phyloP scores from a whole-genome alignment of 2,329 filamentous ascomycete species.

The Alternaria ventricosa region DNA sequence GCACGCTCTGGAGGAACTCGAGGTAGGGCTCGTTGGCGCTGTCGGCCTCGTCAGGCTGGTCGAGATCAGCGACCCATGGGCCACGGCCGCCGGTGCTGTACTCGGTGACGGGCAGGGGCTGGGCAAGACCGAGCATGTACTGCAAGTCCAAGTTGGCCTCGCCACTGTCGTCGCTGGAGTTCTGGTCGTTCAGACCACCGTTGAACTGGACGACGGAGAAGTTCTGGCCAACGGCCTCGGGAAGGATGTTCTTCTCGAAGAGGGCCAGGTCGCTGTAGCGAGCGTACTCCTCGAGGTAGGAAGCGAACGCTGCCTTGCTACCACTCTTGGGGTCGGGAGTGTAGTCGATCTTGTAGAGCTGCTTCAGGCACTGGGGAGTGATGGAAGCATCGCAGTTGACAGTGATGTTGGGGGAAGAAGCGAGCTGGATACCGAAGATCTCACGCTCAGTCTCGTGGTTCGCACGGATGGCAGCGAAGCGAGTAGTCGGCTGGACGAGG shows the following conservation, averaged over 20 bases:
- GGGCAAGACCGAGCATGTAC: slow-evolving; percentile 62
- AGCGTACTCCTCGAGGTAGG: slow-evolving; percentile 61
- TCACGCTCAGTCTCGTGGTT: slow-evolving; percentile 27
- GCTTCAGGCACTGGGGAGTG: slow-evolving; percentile 57
- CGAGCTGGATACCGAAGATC: slow-evolving; percentile 22
- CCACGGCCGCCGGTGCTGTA: slow-evolving; percentile 66
- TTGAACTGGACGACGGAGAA: slow-evolving; percentile 49
- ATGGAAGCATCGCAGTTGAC: slow-evolving; percentile 39
- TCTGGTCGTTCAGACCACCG: slow-evolving; percentile 33
- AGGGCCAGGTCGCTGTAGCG: slow-evolving; percentile 54
- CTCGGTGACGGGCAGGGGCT: slow-evolving; percentile 61
- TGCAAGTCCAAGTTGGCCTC: slow-evolving; percentile 71
- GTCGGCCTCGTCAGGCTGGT: slow-evolving; percentile 42
- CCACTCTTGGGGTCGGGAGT: slow-evolving; percentile 53
- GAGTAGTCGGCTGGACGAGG: slow-evolving; percentile 60
- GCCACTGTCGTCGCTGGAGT: slow-evolving; percentile 27
- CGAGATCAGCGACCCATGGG: slow-evolving; percentile 59
- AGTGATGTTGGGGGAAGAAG: slow-evolving; percentile 18
- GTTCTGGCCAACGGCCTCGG: slow-evolving; percentile 49
- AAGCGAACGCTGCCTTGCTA: slow-evolving; percentile 59
- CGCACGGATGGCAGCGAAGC: slow-evolving; percentile 51
- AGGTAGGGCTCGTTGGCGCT: slow-evolving; percentile 73
- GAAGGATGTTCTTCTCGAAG: slow-evolving; percentile 50
- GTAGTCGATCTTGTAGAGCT: slow-evolving; percentile 60
- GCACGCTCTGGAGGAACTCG: slow-evolving; percentile 64